Base-by-base conservation (phyloP, 2,329 filamentous ascomycete genomes). In the Cryphonectria parasitica region DNA sequence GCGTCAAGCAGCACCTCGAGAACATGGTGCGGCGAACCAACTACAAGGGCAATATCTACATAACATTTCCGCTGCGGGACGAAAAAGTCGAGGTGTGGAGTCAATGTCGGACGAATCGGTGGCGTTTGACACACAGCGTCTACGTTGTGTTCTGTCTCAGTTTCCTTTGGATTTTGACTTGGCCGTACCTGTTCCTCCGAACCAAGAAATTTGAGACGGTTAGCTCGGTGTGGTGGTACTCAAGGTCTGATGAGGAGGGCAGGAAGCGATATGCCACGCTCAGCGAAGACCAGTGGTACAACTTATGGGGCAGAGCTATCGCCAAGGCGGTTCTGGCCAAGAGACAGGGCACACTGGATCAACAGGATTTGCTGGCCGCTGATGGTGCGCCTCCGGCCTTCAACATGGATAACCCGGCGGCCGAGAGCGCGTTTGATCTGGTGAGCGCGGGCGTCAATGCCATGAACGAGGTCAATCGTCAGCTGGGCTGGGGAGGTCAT, bases 151-250 rank as follows among this genome's bases (percentile, higher is more conserved):
- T 90, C 80, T 89, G 88, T 77, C 78, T 92, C 7, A 89, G 89
- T 0, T 88, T 93, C 71, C 79, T 92, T 17, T 91, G 91, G 85
- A 76, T 94, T 69, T 83, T 94, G 74, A 83, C 87, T 3, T 94
- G 92, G 92, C 92, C 92, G 0, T 86, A 87, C 69, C 83, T 94
- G 17, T 90, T 88, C 80, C 85, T 93, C 77, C 80, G 86, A 25
- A 94, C 92, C 1, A 89, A 87, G 77, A 84, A 87, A 64, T 94
- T 90, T 81, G 86, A 90, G 73, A 89, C 92, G 2, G 85, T 88
- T 3, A 82, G 83, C 31, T 85, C 87, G 0, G 83, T 90, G 45
- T 94, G 90, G 90, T 79, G 82, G 0, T 90, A 86, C 74, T 87
- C 85, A 3, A 75, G 77, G 4, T 73, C 76, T 13, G 77, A 77